Evolutionary conservation across 805 yeast genomes (phyloP), one percentile per base, ranked within the genome.

Genomic region (Starmerella sirachaensis): DNA sequence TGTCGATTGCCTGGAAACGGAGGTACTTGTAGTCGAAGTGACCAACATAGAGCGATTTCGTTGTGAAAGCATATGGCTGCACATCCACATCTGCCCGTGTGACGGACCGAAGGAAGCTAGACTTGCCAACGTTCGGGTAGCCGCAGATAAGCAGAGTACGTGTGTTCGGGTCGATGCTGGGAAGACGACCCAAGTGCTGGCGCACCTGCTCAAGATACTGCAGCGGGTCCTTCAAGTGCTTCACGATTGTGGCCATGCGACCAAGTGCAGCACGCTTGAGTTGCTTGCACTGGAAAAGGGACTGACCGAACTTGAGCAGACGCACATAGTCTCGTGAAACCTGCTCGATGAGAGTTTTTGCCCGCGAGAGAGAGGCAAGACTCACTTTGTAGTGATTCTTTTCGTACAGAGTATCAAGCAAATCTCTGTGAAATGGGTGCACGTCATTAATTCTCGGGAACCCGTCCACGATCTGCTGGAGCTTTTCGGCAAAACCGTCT

Each of bases 41-140:
- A 51, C 99, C 99, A 42, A 91, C 99, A 55, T 84, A 91, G 53
- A 91, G 67, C 22, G 95, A 82, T 66, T 91, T 91, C 45, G 99
- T 91, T 51, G 99, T 91, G 76, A 91, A 91, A 23, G 98, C 98
- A 62, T 91, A 91, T 29, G 99, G 99, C 64, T 91, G 98, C 45
- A 91, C 98, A 58, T 91, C 99, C 42, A 91, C 99, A 55, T 91
- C 97, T 27, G 97, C 97, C 55, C 93, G 82, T 47, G 99, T 91
- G 63, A 91, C 82, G 60, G 91, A 75, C 57, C 76, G 72, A 62
- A 91, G 70, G 64, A 91, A 91, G 12, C 95, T 84, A 11, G 98
- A 91, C 64, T 91, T 91, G 65, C 99, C 99, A 45, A 91, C 99
- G 62, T 91, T 91, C 40, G 99, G 99, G 64, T 91, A 91, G 46